A percentile compares a stretch with the other conserved stretches of the same genome.
phyloP scores from a whole-genome alignment of 2,329 filamentous ascomycete genomes.

The Neofusicoccum kwambonambiense region DNA sequence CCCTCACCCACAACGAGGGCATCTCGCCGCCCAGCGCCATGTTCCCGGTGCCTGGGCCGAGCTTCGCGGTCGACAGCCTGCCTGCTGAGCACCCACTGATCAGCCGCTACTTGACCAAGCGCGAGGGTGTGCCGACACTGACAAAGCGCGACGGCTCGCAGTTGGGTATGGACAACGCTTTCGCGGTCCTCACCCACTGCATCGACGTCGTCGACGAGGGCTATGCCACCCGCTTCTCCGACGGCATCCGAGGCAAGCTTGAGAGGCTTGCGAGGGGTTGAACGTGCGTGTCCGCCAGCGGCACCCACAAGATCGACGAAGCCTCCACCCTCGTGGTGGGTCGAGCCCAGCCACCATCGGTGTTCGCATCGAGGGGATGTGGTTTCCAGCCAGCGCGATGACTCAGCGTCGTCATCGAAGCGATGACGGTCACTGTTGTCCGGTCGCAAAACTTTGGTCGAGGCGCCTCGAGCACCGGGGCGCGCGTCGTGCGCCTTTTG shows the following conservation, averaged over 20 bases:
- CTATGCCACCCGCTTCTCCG: conserved; percentile 51
- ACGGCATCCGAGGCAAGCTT: conserved; percentile 56
- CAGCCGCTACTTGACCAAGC: conserved; percentile 52
- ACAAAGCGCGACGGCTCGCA: conserved; percentile 51
- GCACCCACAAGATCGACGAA: background rate
- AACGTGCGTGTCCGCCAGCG: background rate
- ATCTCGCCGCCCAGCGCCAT: conserved; percentile 36
- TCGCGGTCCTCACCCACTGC: conserved; percentile 51
- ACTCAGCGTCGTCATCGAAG: background rate
- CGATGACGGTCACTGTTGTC: background rate
- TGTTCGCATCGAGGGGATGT: background rate
- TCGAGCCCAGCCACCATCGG: background rate
- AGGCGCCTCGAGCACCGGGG: background rate
- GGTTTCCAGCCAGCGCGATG: background rate
- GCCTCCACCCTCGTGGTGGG: background rate
- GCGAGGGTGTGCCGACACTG: conserved; percentile 53
- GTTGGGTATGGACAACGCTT: conserved; percentile 48
- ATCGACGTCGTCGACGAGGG: conserved; percentile 55
- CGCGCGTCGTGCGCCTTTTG: background rate
- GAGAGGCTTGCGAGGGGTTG: conserved; percentile 42
- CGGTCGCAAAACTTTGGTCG: background rate
- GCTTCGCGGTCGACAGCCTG: conserved; percentile 52
- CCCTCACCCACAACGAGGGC: conserved; percentile 53
- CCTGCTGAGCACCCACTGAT: conserved; percentile 52
- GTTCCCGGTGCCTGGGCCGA: conserved; percentile 39